phyloP scores from a whole-genome alignment of 768 basidiomycete genomes.

The Auriscalpium microsporum region DNA sequence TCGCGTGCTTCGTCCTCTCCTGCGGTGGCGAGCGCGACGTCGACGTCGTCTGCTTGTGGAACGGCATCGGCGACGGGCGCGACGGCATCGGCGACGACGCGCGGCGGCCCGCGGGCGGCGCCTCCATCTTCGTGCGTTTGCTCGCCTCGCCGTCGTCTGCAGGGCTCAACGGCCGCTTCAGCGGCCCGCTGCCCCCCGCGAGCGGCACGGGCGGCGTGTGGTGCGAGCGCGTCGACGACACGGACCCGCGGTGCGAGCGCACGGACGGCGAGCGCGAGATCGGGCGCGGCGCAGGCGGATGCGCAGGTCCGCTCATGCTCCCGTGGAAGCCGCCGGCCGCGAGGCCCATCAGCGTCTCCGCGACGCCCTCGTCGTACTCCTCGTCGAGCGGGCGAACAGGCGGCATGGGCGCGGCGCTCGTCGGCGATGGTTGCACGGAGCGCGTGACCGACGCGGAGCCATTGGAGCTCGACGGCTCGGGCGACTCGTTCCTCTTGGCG shows the following conservation, averaged over 20 bases:
- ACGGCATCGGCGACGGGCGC: slow-evolving; percentile 63
- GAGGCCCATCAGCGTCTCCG: slow-evolving; percentile 75
- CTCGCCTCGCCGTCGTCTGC: slow-evolving; percentile 43
- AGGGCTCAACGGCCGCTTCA: slow-evolving; percentile 67
- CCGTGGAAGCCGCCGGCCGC: slow-evolving; percentile 17
- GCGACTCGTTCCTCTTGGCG: slow-evolving; percentile 36
- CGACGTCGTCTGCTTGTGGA: slow-evolving; percentile 61
- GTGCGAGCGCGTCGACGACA: slow-evolving; percentile 58
- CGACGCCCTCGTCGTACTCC: slow-evolving; percentile 90
- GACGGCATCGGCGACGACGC: slow-evolving; percentile 50
- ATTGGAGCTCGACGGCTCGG: slow-evolving; percentile 59
- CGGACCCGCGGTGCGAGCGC: slow-evolving; percentile 48
- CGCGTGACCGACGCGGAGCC: slow-evolving; percentile 43
- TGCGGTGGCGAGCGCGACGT: slow-evolving; percentile 55
- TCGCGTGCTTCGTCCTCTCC: slow-evolving; percentile 30
- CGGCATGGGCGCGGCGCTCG: slow-evolving; percentile 47
- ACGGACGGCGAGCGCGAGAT: slow-evolving; percentile 33
- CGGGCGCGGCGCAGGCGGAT: slow-evolving; percentile 4
- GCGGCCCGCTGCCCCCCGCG: slow-evolving; percentile 19
- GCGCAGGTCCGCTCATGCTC: slow-evolving; percentile 3
- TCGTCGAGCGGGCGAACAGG: slow-evolving; percentile 75
- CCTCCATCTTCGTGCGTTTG: slow-evolving; percentile 60
- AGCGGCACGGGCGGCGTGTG: slow-evolving; percentile 46
- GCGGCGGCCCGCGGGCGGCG: slow-evolving; percentile 32
- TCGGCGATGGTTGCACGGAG: slow-evolving; percentile 68